These are phyloP conservation scores for Globisporangium megalacanthum DNA, from an alignment of 352 stramenopile genomes.

Conservation along the genomic window DNA sequence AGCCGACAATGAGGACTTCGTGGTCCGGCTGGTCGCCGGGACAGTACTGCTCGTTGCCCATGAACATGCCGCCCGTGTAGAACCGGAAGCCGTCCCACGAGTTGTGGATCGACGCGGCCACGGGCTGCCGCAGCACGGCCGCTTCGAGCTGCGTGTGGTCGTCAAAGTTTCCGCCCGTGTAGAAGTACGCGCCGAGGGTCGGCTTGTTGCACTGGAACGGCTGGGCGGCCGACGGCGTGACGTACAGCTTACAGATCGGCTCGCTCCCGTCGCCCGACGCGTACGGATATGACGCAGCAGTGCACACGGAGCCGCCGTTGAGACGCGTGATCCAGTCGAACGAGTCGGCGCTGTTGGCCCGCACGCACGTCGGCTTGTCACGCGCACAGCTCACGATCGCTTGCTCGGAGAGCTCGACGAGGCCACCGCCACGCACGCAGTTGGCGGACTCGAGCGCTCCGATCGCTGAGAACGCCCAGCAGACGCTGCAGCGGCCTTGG, in stretches of 20 bases:
- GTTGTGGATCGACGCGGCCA: neutral
- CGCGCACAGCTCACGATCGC: conserved; percentile 91
- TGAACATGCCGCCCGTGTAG: conserved; percentile 9
- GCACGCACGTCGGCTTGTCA: too few species aligned
- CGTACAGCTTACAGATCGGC: conserved; percentile 2
- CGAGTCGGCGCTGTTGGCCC: too few species aligned
- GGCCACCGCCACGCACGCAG: conserved; percentile 65
- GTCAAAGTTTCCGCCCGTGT: neutral
- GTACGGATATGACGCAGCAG: too few species aligned
- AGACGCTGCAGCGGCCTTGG: conserved; percentile 95
- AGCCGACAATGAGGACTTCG: conserved; percentile 28
- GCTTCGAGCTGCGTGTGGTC: conserved; percentile 11
- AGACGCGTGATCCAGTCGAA: conserved; percentile 75
- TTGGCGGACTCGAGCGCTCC: conserved; percentile 87
- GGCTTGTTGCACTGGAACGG: conserved; percentile 8
- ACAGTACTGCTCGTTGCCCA: conserved; percentile 3
- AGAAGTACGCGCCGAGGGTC: conserved; percentile 9
- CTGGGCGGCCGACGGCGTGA: conserved; percentile 7
- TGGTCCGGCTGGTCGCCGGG: conserved; percentile 12
- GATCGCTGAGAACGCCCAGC: conserved; percentile 95
- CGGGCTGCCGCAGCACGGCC: conserved; percentile 4
- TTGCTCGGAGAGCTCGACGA: conserved; percentile 87
- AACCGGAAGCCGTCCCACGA: neutral
- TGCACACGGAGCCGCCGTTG: too few species aligned
- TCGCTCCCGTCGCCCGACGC: neutral